Evolutionary conservation across 371 early-diverging fungal genomes (phyloP), one percentile per base, ranked within the genome.

Genomic region (Apophysomyces elegans): DNA sequence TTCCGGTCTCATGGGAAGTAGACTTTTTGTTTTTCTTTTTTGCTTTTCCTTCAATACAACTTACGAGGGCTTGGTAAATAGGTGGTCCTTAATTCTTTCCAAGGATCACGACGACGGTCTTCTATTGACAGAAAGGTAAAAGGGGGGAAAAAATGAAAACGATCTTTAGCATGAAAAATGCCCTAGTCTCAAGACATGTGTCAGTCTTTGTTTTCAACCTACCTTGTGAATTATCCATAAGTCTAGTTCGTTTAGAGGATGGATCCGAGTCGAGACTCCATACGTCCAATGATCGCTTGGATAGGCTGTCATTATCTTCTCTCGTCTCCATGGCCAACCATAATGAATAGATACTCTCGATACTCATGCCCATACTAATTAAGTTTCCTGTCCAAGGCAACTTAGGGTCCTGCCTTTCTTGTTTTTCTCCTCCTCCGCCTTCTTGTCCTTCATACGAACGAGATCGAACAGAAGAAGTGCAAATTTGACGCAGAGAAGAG

Each of bases 191-290:
- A 26, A 26, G 32, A 26, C 32, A 26, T 26, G 32, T 26, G 32
- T 26, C 32, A 26, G 32, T 26, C 32, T 26, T 26, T 26, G 32
- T 26, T 26, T 26, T 26, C 32, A 26, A 26, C 32, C 32, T 50
- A 50, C 54, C 54, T 50, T 21, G 54, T 11, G 54, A 50, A 50
- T 21, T 26, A 21, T 50, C 54, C 9, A 50, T 9, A 21, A 18
- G n/a, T 9, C 21, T 50, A 21, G 54, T 21, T 11, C 54, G 54
- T 21, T 50, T 50, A 8, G 54, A 21, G 5, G 54, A 8, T 18
- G 16, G 54, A 50, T 50, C 54, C 21, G 54, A 50, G 21, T 50
- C 54, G 21, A 50, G 16, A 21, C 54, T 50, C 54, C 54, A 50
- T 16, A 21, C 21, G 2, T 21, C 18, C 47, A 47, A 9, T 21